Conservation (phyloP, 2,329 filamentous ascomycete species). For the Pyrenophora teres region DNA sequence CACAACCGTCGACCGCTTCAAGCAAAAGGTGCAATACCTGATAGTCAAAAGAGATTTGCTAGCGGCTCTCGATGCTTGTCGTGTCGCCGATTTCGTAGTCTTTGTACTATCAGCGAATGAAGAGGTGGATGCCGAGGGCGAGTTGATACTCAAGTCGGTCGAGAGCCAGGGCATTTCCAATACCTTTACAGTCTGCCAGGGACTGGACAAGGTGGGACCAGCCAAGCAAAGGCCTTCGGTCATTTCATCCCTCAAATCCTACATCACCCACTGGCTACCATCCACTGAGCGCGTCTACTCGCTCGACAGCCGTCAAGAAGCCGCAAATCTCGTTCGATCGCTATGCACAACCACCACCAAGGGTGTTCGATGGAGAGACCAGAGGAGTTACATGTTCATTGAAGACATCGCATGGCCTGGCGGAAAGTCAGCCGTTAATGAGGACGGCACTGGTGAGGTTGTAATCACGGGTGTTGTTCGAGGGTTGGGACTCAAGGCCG, state of each 20-base stretch:
- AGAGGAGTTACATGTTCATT: slow-evolving; percentile 92
- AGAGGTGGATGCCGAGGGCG: slow-evolving; percentile 83
- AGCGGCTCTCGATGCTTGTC: slow-evolving; percentile 80
- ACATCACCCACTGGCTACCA: slow-evolving; percentile 93
- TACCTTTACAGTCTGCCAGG: slow-evolving; percentile 82
- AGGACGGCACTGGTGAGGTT: slow-evolving; percentile 61
- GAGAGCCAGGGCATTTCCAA: slow-evolving; percentile 96
- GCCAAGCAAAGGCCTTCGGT: slow-evolving; percentile 78
- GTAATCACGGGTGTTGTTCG: slow-evolving; percentile 83
- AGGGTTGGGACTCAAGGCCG: slow-evolving; percentile 84
- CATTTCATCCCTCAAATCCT: slow-evolving; percentile 82
- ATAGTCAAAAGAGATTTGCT: slow-evolving; percentile 74
- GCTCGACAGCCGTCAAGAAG: slow-evolving; percentile 86
- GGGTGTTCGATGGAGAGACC: slow-evolving; percentile 93
- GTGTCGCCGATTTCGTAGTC: slow-evolving; percentile 88
- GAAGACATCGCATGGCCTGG: slow-evolving; percentile 78
- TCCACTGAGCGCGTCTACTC: slow-evolving; percentile 89
- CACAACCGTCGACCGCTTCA: slow-evolving; percentile 84
- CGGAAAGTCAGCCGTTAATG: slow-evolving; percentile 47
- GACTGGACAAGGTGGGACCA: slow-evolving; percentile 76
- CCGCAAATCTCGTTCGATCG: slow-evolving; percentile 85
- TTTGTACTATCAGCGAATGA: slow-evolving; percentile 80
- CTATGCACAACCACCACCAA: slow-evolving; percentile 91
- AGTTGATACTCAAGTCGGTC: slow-evolving; percentile 81
- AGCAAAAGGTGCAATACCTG: slow-evolving; percentile 89